These are phyloP conservation scores for Rhynchosporium agropyri DNA, from an alignment of 2,329 filamentous ascomycete genomes.

Conservation along the genomic window DNA sequence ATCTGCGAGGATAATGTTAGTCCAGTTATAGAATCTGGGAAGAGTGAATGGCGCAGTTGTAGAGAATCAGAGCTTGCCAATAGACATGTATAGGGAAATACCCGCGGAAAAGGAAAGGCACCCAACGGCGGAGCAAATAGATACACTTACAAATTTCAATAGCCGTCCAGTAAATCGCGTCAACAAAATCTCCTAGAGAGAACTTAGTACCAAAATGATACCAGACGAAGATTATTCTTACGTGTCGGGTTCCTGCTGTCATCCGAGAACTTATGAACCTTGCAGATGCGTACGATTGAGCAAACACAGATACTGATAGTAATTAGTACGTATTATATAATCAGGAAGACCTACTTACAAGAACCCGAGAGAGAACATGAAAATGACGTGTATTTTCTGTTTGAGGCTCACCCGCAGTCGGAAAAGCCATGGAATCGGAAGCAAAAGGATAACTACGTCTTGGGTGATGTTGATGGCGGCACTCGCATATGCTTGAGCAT, in stretches of 20 bases:
- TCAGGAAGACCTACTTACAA: constrained; percentile 2
- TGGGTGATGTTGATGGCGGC: constrained; percentile 17
- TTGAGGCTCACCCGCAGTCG: background rate
- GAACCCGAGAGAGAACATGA: constrained; percentile 17
- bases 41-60: background rate
- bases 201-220: background rate
- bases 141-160: constrained; percentile 8
- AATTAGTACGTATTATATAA: background rate
- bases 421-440: constrained; percentile 13
- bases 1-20: background rate
- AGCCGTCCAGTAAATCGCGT: constrained; percentile 13
- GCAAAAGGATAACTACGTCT: constrained; percentile 10
- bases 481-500: constrained; percentile 8
- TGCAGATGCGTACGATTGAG: constrained; percentile 17
- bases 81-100: background rate
- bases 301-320: constrained; percentile 15
- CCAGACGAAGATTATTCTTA: background rate
- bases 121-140: too few relatives aligned
- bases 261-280: background rate
- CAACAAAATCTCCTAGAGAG: constrained; percentile 10
- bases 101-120: background rate
- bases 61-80: background rate
- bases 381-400: constrained; percentile 16
- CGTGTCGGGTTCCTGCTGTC: constrained; percentile 16
- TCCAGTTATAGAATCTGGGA: background rate